Conservation (phyloP, 2,329 filamentous ascomycete genomes). For the Talaromyces sp. region DNA sequence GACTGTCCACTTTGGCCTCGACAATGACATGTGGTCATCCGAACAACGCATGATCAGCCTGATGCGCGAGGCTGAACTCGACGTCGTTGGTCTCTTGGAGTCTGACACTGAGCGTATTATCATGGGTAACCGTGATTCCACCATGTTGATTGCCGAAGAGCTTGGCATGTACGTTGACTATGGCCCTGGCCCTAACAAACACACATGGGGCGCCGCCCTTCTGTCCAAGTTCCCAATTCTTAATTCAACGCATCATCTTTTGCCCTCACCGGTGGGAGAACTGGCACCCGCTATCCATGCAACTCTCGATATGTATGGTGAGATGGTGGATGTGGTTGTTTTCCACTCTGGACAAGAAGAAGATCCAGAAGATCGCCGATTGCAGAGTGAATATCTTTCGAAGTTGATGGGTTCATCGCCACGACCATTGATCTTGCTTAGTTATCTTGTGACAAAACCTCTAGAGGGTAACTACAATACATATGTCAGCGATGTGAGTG, state of each 20-base stretch:
- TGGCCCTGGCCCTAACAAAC: slow-evolving; percentile 95
- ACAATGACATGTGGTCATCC: slow-evolving; percentile 98
- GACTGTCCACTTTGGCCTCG: slow-evolving; percentile 96
- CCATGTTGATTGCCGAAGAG: slow-evolving; percentile 91
- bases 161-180: slow-evolving; percentile 99
- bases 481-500: slow-evolving; percentile 78
- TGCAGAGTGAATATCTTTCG: slow-evolving; percentile 81
- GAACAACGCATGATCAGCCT: slow-evolving; percentile 90
- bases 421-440: slow-evolving; percentile 78
- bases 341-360: slow-evolving; percentile 99
- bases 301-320: slow-evolving; percentile 89
- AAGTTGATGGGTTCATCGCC: slow-evolving; percentile 79
- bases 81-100: slow-evolving; percentile 92
- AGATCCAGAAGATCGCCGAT: slow-evolving; percentile 81
- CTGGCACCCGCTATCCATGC: slow-evolving; percentile 94
- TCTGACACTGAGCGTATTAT: slow-evolving; percentile 94
- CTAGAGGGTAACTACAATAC: slow-evolving; percentile 94
- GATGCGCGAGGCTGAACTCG: slow-evolving; percentile 90
- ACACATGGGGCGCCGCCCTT: slow-evolving; percentile 92
- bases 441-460: slow-evolving; percentile 88
- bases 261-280: slow-evolving; percentile 90
- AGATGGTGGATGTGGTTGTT: slow-evolving; percentile 87
- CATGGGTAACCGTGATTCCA: slow-evolving; percentile 97
- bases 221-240: slow-evolving; percentile 97
- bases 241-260: slow-evolving; percentile 91